Evolutionary conservation across 306 rosid species (phyloP).

Genomic region (Clitoria ternatea): DNA sequence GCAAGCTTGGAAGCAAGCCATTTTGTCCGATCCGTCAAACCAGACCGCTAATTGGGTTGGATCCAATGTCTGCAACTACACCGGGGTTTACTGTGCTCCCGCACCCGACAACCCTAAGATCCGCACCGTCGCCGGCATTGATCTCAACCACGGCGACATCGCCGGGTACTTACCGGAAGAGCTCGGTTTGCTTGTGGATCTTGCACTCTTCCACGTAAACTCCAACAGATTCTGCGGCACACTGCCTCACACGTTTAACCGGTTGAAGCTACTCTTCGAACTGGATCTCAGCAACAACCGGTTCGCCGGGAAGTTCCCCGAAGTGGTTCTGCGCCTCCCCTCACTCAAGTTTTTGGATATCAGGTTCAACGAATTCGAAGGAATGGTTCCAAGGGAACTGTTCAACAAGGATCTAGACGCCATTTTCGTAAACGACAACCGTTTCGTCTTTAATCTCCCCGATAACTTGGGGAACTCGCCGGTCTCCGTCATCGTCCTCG

Average conservation of each 20-base stretch:
- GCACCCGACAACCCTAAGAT: slow-evolving; percentile 41
- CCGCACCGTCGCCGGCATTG: slow-evolving; percentile 66
- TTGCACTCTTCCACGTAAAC: slow-evolving; percentile 57
- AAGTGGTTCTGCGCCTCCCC: slow-evolving; percentile 48
- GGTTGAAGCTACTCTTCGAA: slow-evolving; percentile 44
- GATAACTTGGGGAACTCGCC: slow-evolving; percentile 63
- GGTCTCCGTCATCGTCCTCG: slow-evolving; percentile 66
- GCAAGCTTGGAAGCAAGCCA: slow-evolving; percentile 68
- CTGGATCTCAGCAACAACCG: slow-evolving; percentile 68
- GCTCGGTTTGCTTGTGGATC: slow-evolving; percentile 51
- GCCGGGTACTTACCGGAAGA: slow-evolving; percentile 70
- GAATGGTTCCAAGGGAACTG: slow-evolving; percentile 43
- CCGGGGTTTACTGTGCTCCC: slow-evolving; percentile 50
- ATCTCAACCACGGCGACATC: slow-evolving; percentile 72
- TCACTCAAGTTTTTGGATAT: slow-evolving; percentile 54
- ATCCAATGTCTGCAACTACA: slow-evolving; percentile 55
- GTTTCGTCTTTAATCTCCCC: slow-evolving; percentile 46
- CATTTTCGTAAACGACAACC: slow-evolving; percentile 61
- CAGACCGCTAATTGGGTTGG: slow-evolving; percentile 59
- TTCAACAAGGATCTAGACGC: slow-evolving; percentile 71
- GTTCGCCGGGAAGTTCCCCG: slow-evolving; percentile 60
- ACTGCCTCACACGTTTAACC: slow-evolving; percentile 48
- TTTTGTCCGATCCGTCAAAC: slow-evolving; percentile 55
- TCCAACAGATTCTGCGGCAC: slow-evolving; percentile 69
- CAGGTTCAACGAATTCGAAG: slow-evolving; percentile 75